These are phyloP conservation scores for Acidiella bohemica DNA, from an alignment of 495 filamentous ascomycete species.

Conservation along the genomic window DNA sequence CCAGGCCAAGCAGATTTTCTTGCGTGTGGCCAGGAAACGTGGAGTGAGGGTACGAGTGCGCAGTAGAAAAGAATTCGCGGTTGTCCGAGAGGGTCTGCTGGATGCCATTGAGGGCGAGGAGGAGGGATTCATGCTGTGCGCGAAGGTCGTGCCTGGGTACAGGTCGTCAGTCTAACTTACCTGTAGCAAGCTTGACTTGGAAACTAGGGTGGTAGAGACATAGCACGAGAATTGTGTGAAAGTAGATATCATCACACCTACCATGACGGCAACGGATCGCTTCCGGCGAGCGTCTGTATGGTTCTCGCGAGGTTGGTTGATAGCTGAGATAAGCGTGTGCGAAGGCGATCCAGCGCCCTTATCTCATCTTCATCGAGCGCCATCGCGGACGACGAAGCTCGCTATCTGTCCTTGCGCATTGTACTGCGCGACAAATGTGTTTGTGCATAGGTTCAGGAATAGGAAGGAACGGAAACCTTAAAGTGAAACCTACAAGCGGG, in stretches of 20 bases:
- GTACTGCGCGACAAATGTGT: too few species aligned
- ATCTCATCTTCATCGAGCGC: too few species aligned
- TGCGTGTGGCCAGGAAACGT: conserved; percentile 62
- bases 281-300: too few species aligned
- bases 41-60: conserved; percentile 54
- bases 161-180: neutral
- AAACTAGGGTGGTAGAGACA: neutral
- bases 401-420: too few species aligned
- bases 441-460: too few species aligned
- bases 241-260: conserved; percentile 20
- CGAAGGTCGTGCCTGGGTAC: conserved; percentile 19
- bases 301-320: too few species aligned
- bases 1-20: conserved; percentile 43
- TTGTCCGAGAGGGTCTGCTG: conserved; percentile 11
- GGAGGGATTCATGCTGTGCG: conserved; percentile 8
- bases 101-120: conserved; percentile 11
- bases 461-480: too few species aligned
- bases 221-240: too few species aligned
- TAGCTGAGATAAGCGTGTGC: too few species aligned
- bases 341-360: too few species aligned
- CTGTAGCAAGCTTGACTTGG: neutral
- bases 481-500: too few species aligned
- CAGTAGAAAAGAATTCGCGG: conserved; percentile 12
- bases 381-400: too few species aligned
- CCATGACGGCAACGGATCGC: conserved; percentile 49